Conservation (phyloP, 106 monocot species). For the Allium fistulosum region DNA sequence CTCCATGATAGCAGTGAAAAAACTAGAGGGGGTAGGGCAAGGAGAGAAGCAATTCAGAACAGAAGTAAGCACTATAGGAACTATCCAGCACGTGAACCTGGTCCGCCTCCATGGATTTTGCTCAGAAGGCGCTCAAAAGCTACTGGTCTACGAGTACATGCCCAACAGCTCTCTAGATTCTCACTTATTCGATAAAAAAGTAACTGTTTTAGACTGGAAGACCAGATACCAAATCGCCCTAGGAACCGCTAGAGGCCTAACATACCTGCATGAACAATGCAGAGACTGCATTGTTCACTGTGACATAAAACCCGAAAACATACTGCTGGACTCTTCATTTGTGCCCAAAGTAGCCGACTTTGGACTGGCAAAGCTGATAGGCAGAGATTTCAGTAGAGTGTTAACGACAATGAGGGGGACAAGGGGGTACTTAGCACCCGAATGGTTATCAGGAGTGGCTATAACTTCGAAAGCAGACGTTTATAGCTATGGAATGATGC, state of each 20-base stretch:
- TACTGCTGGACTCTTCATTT: slow-evolving; percentile 22
- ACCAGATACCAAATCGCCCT: slow-evolving; percentile 24
- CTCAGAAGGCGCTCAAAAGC: slow-evolving; percentile 21
- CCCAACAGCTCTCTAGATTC: slow-evolving; percentile 25
- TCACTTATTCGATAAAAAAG: slow-evolving; percentile 1
- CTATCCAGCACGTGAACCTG: slow-evolving; percentile 33
- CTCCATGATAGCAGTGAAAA: slow-evolving; percentile 28
- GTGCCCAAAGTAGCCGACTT: slow-evolving; percentile 36
- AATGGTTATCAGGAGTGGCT: slow-evolving; percentile 30
- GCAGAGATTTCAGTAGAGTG: slow-evolving; percentile 29
- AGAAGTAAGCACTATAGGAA: slow-evolving; percentile 33
- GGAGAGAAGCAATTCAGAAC: slow-evolving; percentile 44
- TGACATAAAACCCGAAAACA: slow-evolving; percentile 40
- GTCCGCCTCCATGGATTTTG: slow-evolving; percentile 36
- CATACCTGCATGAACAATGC: slow-evolving; percentile 35
- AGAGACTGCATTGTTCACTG: slow-evolving; percentile 39
- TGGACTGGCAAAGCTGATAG: slow-evolving; percentile 33
- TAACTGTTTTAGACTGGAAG: slow-evolving; percentile 12
- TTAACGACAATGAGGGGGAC: slow-evolving; percentile 37
- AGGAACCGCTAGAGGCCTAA: slow-evolving; percentile 23
- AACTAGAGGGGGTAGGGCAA: slow-evolving; percentile 24
- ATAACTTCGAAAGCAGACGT: slow-evolving; percentile 35
- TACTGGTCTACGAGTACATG: slow-evolving; percentile 34
- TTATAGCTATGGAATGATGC: slow-evolving; percentile 38
- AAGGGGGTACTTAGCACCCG: slow-evolving; percentile 30